Conservation (phyloP, 176 grass and related monocot species). For the Carex pumila region DNA sequence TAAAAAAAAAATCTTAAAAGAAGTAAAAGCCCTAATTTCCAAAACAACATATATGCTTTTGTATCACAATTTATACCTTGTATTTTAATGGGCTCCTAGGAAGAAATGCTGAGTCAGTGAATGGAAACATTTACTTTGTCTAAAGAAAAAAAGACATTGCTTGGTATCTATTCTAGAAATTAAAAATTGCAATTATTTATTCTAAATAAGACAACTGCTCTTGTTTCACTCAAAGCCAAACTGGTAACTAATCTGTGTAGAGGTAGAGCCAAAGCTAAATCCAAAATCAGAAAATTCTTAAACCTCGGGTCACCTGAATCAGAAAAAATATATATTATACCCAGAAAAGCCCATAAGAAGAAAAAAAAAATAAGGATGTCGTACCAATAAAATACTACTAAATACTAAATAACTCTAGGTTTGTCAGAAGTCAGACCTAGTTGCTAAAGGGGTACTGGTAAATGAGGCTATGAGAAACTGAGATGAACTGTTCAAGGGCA, state of each 20-base stretch:
- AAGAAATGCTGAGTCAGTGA: neutral
- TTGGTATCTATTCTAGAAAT: neutral
- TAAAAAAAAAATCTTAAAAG: neutral
- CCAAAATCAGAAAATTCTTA: neutral
- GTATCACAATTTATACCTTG: too few relatives aligned
- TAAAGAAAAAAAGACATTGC: too few relatives aligned
- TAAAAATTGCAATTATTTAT: neutral
- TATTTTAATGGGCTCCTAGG: too few relatives aligned
- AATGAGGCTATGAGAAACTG: neutral
- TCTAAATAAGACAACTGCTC: neutral
- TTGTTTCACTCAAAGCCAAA: neutral
- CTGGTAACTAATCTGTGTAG: neutral
- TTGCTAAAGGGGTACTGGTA: neutral
- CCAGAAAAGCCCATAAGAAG: neutral
- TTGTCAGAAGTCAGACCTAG: neutral
- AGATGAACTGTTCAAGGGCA: neutral
- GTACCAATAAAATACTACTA: neutral
- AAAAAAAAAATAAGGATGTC: neutral
- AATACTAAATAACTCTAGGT: neutral
- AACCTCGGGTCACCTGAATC: neutral
- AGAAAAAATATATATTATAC: neutral
- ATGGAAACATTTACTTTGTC: neutral
- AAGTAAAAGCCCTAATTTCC: neutral
- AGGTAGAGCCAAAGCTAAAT: neutral
- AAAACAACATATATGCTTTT: neutral